A percentile compares a stretch with the other conserved stretches of the same genome.
Evolutionary conservation across 441 rosid genomes (phyloP).

Genomic region (Dalechampia spathulata): DNA sequence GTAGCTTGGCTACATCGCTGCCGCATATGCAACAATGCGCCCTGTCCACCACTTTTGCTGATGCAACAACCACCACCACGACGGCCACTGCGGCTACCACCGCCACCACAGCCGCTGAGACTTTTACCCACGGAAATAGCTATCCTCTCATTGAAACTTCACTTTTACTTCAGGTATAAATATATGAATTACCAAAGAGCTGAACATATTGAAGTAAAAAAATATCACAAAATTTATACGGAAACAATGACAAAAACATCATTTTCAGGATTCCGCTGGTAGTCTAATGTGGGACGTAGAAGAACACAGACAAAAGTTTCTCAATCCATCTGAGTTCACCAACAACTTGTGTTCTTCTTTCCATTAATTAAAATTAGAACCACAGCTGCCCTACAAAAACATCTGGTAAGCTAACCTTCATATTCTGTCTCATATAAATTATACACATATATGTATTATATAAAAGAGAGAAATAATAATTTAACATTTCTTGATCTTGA

Average conservation of each 20-base stretch:
- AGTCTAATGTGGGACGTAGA: slow-evolving; percentile 42
- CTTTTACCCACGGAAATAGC: slow-evolving; percentile 23
- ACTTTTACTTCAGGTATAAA: slow-evolving; percentile 26
- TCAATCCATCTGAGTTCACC: slow-evolving; percentile 35
- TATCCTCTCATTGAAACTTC: slow-evolving; percentile 25
- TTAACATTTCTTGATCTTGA: neutral
- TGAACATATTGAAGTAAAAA: no score
- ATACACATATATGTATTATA: no score
- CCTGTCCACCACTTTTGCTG: slow-evolving; percentile 31
- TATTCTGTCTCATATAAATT: no score
- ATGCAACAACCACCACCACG: slow-evolving; percentile 26
- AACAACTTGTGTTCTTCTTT: slow-evolving; percentile 41
- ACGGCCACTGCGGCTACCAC: no score
- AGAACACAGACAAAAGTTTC: slow-evolving; percentile 41
- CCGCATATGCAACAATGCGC: slow-evolving; percentile 33
- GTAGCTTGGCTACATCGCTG: slow-evolving; percentile 22
- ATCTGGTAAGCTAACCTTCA: slow-evolving; percentile 13
- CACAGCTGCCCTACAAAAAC: slow-evolving; percentile 39
- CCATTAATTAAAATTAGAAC: slow-evolving; percentile 34
- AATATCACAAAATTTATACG: no score
- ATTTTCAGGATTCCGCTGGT: slow-evolving; percentile 36
- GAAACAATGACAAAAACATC: slow-evolving; percentile 24
- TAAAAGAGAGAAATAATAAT: no score
- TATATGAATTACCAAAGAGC: no score
- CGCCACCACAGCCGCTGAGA: no score